Percentiles rank a stretch among this genome's conserved stretches.
phyloP scores from a whole-genome alignment of 208 protist species.

The Acanthamoeba quina region DNA sequence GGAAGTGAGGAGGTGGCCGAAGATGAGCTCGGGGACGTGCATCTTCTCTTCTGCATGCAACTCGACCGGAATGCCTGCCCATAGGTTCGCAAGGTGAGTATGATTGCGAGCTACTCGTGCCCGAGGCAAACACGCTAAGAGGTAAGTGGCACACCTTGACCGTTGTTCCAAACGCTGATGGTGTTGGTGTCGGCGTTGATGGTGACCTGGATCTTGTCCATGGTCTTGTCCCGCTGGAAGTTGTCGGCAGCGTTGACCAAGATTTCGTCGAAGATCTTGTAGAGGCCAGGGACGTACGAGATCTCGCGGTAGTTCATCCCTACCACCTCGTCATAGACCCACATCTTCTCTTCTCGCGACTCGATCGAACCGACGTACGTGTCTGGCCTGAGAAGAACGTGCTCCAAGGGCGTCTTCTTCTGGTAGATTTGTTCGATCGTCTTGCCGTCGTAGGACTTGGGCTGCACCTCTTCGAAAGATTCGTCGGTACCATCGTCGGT shows the following conservation, averaged over 20 bases:
- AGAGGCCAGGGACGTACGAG: constrained; percentile 98
- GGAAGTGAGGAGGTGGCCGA: constrained; percentile 99
- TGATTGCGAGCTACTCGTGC: background rate
- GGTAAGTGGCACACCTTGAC: constrained; percentile 91
- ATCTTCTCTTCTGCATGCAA: constrained; percentile 97
- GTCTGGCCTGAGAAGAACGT: constrained; percentile 98
- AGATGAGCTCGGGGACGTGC: constrained; percentile 99
- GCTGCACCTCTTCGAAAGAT: constrained; percentile 31
- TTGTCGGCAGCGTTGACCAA: constrained; percentile 99
- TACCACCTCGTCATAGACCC: constrained; percentile 95
- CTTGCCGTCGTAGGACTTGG: constrained; percentile 50
- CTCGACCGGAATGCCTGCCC: constrained; percentile 95
- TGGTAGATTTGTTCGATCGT: constrained; percentile 91
- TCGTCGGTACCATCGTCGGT: background rate
- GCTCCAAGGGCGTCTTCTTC: constrained; percentile 98
- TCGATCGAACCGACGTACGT: constrained; percentile 98
- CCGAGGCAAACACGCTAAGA: background rate
- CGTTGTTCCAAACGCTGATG: constrained; percentile 99
- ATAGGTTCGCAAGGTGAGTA: background rate
- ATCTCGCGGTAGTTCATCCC: constrained; percentile 96
- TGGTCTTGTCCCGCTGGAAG: constrained; percentile 96
- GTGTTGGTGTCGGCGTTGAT: constrained; percentile 95
- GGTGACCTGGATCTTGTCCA: constrained; percentile 91
- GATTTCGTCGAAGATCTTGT: constrained; percentile 99
- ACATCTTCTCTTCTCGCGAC: constrained; percentile 93